Conservation (phyloP, 768 basidiomycete species). For the Amanita exitialis region DNA sequence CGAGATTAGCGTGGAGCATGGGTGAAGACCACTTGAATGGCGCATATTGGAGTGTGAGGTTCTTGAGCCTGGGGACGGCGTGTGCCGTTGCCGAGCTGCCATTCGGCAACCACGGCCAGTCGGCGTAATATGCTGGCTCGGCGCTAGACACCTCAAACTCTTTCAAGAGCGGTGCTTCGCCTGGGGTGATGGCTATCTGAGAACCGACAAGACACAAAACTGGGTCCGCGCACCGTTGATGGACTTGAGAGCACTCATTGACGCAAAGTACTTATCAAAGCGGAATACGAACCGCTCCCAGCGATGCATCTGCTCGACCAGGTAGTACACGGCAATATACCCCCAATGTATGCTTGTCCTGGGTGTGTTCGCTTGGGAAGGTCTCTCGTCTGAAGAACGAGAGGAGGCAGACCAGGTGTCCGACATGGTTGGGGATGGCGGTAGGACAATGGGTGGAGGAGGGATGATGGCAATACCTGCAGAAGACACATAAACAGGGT, state of each 20-base stretch:
- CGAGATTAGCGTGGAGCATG: slow-evolving; percentile 51
- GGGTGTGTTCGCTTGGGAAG: slow-evolving; percentile 18
- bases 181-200: slow-evolving; percentile 23
- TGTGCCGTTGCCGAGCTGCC: slow-evolving; percentile 21
- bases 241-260: slow-evolving; percentile 63
- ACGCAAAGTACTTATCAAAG: slow-evolving; percentile 69
- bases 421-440: slow-evolving; percentile 25
- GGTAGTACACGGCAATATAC: slow-evolving; percentile 68
- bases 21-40: slow-evolving; percentile 76
- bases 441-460: slow-evolving; percentile 34
- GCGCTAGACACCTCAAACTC: slow-evolving; percentile 75
- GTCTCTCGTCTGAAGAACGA: slow-evolving; percentile 14
- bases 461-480: slow-evolving; percentile 17
- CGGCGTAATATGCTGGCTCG: slow-evolving; percentile 49
- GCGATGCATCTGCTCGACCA: slow-evolving; percentile 72
- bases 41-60: slow-evolving; percentile 57
- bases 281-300: slow-evolving; percentile 78
- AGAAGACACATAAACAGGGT: slow-evolving; percentile 14
- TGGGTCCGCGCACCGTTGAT: slow-evolving; percentile 44
- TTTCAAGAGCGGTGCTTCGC: slow-evolving; percentile 59
- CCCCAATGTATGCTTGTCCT: slow-evolving; percentile 64
- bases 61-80: slow-evolving; percentile 38
- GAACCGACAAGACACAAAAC: slow-evolving; percentile 4
- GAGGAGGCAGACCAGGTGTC: slow-evolving; percentile 12
- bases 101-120: slow-evolving; percentile 72